Percentiles rank a stretch among this genome's conserved stretches.
phyloP scores from a whole-genome alignment of 2,329 filamentous ascomycete species.

The Epichloe sp. region DNA sequence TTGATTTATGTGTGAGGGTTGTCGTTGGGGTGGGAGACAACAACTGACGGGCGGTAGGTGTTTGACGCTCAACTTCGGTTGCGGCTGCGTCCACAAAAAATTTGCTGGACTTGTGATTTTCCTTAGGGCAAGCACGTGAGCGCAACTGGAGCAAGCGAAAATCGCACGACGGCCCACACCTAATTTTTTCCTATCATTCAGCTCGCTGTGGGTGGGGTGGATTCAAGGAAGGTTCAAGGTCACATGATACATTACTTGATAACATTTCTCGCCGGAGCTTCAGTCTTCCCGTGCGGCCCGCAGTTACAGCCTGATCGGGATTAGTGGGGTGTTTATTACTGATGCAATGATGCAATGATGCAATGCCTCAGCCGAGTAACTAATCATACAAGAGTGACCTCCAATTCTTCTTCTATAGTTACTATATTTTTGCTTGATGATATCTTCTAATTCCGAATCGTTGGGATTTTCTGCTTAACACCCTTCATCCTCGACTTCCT shows the following conservation, averaged over 20 bases:
- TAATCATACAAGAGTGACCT: no score
- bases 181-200: neutral
- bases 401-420: neutral
- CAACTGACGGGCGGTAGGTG: constrained; percentile 18
- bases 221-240: no score
- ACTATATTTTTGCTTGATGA: neutral
- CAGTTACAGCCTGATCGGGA: neutral
- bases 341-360: no score
- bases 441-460: neutral
- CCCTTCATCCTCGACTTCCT: neutral
- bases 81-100: constrained; percentile 19
- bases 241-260: constrained; percentile 6
- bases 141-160: constrained; percentile 14
- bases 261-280: neutral
- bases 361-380: no score
- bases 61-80: constrained; percentile 19
- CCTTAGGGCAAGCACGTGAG: constrained; percentile 30
- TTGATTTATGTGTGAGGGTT: constrained; percentile 38
- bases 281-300: neutral
- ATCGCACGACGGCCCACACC: neutral
- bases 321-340: neutral
- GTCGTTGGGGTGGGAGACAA: constrained; percentile 21
- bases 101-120: constrained; percentile 26
- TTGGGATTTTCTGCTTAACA: neutral
- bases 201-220: no score